These are phyloP conservation scores for Cucurbita pepo DNA, from an alignment of 306 rosid genomes.

Conservation along the genomic window DNA sequence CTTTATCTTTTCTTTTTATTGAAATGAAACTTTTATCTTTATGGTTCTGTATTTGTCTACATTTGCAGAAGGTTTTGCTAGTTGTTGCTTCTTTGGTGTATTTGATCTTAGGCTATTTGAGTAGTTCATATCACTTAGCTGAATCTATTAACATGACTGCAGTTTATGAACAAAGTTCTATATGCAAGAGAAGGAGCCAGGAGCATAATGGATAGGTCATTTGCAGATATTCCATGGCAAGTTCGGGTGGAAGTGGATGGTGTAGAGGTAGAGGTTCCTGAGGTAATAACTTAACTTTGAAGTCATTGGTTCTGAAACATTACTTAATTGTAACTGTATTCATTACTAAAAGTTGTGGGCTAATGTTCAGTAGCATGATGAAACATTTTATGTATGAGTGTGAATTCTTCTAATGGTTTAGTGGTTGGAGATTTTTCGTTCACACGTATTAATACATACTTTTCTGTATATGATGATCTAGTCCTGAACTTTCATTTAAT, in stretches of 20 bases:
- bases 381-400: background rate
- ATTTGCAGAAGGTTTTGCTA: background rate
- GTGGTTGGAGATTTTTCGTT: background rate
- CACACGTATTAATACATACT: background rate
- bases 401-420: background rate
- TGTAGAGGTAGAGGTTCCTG: conserved; percentile 96
- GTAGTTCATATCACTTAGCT: background rate
- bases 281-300: conserved; percentile 31
- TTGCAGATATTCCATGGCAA: conserved; percentile 88
- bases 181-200: conserved; percentile 98
- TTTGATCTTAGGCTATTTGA: background rate
- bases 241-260: conserved; percentile 92
- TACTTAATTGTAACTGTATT: background rate
- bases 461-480: background rate
- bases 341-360: background rate
- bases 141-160: conserved; percentile 21
- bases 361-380: background rate
- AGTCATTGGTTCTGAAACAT: background rate
- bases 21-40: background rate
- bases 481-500: background rate
- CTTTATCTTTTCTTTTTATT: background rate
- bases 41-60: background rate
- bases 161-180: conserved; percentile 99
- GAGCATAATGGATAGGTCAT: conserved; percentile 90
- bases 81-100: background rate